Evolutionary conservation across 2,329 filamentous ascomycete species (phyloP), one percentile per base, ranked within the genome.

Genomic region (Ascochyta viciae-villosae): DNA sequence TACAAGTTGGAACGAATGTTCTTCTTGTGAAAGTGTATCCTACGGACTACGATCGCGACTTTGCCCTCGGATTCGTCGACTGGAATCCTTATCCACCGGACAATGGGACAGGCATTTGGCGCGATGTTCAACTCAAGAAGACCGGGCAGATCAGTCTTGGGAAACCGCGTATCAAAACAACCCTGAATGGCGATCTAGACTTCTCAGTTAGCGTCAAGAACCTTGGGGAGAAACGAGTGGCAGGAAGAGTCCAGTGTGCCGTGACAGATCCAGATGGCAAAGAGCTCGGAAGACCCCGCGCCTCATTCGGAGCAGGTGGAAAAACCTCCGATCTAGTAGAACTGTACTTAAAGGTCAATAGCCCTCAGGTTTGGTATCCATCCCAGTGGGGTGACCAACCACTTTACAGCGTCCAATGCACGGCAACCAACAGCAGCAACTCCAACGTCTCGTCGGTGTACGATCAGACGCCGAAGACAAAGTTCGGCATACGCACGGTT

Each of bases 31-130:
- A 77, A 35, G 82, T 80, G 0, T 80, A 87, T 59, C 85, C 85
- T 0, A 87, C 85, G 0, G 77, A 85, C 58, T 87, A 87, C 65
- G 77, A 83, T 15, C 78, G 81, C 23, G 85, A 88, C 57, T 81
- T 88, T 48, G 85, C 82, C 0, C 72, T 86, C 9, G 84, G 84
- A 0, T 88, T 86, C 51, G 81, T 85, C 0, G 85, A 87, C 62
- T 87, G 85, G 85, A 87, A 87, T 50, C 84, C 84, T 0, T 82
- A 82, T 50, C 84, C 85, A 0, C 80, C 83, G 0, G 86, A 88
- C 65, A 87, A 87, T 42, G 85, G 85, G 2, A 87, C 85, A 0
- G 86, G 86, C 0, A 76, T 89, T 8, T 89, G 86, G 86, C 78
- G 86, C 5, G 76, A 87, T 38, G 76, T 88, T 1, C 78, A 80